These are phyloP conservation scores for Albophoma yamanashiensis DNA, from an alignment of 2,329 filamentous ascomycete genomes.

Conservation along the genomic window DNA sequence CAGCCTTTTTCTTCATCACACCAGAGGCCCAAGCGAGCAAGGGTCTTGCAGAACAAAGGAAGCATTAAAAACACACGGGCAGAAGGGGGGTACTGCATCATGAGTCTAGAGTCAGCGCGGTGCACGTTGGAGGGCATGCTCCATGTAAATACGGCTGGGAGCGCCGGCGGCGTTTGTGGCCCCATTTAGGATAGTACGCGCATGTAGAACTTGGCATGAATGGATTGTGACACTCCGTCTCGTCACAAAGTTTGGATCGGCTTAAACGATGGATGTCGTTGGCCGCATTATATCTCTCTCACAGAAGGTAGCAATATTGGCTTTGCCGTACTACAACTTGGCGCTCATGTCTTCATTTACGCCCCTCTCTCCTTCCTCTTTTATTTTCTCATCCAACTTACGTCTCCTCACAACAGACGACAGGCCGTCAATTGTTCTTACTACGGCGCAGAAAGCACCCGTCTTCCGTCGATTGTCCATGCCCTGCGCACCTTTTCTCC, in stretches of 20 bases:
- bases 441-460: no score
- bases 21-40: not conserved
- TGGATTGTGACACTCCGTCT: not conserved
- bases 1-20: not conserved
- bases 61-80: not conserved
- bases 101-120: not conserved
- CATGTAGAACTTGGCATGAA: not conserved
- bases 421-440: no score
- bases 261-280: conserved; percentile 35
- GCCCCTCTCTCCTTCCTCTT: no score
- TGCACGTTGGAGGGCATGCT: not conserved
- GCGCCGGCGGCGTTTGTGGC: not conserved
- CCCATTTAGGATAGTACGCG: not conserved
- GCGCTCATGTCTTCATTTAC: no score
- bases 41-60: not conserved
- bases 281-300: conserved; percentile 24
- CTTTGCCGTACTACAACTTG: no score
- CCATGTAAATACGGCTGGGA: not conserved
- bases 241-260: conserved; percentile 24
- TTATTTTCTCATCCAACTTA: no score
- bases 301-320: conserved; percentile 23
- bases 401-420: no score
- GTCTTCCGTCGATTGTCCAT: no score
- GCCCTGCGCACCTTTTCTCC: no score
- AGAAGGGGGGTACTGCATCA: not conserved